A percentile compares a stretch with the other conserved stretches of the same genome.
Evolutionary conservation across 306 rosid species (phyloP).

Genomic region (Cucurbita argyrosperma): DNA sequence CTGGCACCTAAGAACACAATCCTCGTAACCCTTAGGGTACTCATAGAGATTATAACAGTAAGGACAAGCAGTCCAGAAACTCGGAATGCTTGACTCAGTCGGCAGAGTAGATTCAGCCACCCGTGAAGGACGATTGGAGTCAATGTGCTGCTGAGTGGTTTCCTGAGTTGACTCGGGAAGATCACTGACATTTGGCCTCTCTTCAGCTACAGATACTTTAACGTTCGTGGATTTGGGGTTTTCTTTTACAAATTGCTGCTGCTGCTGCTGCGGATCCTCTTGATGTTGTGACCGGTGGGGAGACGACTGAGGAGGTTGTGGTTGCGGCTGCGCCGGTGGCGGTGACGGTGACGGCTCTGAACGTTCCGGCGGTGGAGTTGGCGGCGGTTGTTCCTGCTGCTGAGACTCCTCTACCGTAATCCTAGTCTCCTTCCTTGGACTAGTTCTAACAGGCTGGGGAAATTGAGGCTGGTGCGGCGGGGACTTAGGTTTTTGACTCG

Average conservation of each 20-base stretch:
- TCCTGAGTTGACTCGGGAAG: constrained; percentile 18
- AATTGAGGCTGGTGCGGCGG: constrained; percentile 4
- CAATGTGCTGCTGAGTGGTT: constrained; percentile 8
- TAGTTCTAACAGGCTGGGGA: not conserved
- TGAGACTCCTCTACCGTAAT: not conserved
- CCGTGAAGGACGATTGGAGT: constrained; percentile 2
- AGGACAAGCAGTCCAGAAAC: constrained; percentile 95
- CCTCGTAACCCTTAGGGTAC: constrained; percentile 55
- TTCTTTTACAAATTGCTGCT: constrained; percentile 15
- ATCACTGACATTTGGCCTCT: constrained; percentile 26
- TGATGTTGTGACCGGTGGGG: not conserved
- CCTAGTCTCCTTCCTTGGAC: constrained; percentile 1
- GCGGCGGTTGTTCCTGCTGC: not conserved
- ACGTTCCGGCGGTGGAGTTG: not conserved
- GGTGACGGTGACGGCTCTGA: not conserved
- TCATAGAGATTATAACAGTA: constrained; percentile 67
- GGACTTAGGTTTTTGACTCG: constrained; percentile 7
- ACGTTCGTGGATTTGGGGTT: constrained; percentile 22
- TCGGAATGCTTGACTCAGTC: constrained; percentile 11
- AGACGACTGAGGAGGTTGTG: not conserved
- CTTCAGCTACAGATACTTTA: constrained; percentile 16
- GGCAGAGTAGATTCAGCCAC: constrained; percentile 3
- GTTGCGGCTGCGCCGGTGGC: not conserved
- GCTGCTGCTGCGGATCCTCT: constrained; percentile 9
- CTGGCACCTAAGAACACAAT: constrained; percentile 75